Evolutionary conservation across 257 asterid genomes (phyloP).

Genomic region (Echium plantagineum): DNA sequence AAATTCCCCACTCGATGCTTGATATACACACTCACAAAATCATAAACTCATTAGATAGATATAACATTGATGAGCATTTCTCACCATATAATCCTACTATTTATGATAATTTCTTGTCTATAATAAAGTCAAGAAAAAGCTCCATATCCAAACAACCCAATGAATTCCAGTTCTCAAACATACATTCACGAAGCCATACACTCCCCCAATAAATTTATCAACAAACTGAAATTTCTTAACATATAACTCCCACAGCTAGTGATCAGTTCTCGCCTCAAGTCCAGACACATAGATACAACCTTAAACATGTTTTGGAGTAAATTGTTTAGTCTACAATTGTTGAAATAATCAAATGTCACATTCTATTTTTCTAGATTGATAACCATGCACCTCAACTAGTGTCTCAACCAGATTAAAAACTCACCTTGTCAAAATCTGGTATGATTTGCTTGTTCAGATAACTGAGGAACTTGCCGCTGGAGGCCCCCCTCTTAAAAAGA

Average conservation of each 20-base stretch:
- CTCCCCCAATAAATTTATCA: not conserved
- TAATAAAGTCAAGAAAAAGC: not conserved
- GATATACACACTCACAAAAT: too few species aligned
- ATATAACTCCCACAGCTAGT: not conserved
- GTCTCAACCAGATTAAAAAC: not conserved
- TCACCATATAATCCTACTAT: not conserved
- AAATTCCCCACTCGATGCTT: too few species aligned
- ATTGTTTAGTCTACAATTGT: not conserved
- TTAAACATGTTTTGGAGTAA: not conserved
- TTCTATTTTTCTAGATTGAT: not conserved
- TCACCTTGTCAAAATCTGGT: constrained; percentile 92
- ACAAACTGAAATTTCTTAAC: too few species aligned
- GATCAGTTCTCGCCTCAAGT: not conserved
- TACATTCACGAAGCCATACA: not conserved
- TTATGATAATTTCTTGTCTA: not conserved
- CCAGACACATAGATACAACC: too few species aligned
- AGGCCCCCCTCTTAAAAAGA: constrained; percentile 77
- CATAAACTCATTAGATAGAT: too few species aligned
- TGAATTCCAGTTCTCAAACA: not conserved
- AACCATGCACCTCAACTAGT: not conserved
- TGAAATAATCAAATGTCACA: not conserved
- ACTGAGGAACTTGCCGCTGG: constrained; percentile 73
- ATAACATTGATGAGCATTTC: not conserved
- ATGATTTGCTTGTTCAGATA: constrained; percentile 70
- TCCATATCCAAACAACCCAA: not conserved